Percentiles rank a stretch among this genome's conserved stretches.
These are phyloP conservation scores for Fusarium sp. DNA, from an alignment of 2,329 filamentous ascomycete species.

Conservation along the genomic window DNA sequence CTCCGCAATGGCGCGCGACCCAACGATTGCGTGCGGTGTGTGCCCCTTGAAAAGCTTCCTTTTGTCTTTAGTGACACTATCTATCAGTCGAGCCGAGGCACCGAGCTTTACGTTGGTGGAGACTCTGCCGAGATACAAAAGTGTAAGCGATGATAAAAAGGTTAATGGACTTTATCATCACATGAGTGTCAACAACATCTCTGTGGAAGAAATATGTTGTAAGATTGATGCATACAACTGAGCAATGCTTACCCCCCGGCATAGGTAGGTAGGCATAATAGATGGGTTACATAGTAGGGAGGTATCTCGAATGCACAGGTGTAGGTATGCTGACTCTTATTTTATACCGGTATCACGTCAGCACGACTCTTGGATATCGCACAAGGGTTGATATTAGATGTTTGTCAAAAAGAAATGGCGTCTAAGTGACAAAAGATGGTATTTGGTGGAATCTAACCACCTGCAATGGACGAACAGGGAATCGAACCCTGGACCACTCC, in stretches of 20 bases:
- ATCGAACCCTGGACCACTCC: conserved; percentile 45
- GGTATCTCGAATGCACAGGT: not conserved
- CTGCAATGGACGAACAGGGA: conserved; percentile 42
- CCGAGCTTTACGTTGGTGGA: conserved; percentile 21
- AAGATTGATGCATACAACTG: not conserved
- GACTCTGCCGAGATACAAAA: conserved; percentile 7
- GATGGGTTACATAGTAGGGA: not conserved
- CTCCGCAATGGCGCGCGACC: conserved; percentile 8
- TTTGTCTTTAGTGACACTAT: conserved; percentile 18
- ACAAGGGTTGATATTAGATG: not conserved
- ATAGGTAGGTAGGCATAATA: not conserved
- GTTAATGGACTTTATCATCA: conserved; percentile 8
- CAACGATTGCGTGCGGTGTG: not conserved
- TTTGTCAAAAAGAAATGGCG: not conserved
- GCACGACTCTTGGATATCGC: no score
- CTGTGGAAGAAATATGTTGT: not conserved
- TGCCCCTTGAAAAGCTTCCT: not conserved
- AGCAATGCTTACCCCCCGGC: not conserved
- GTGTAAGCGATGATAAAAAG: not conserved
- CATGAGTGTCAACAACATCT: not conserved
- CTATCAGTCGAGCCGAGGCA: conserved; percentile 36
- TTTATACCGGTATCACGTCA: no score
- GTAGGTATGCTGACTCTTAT: not conserved
- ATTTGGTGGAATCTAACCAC: conserved; percentile 31
- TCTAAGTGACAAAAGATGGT: not conserved